These are phyloP conservation scores for Zygosaccharomyces bailii DNA, from an alignment of 805 yeast species.

Conservation along the genomic window DNA sequence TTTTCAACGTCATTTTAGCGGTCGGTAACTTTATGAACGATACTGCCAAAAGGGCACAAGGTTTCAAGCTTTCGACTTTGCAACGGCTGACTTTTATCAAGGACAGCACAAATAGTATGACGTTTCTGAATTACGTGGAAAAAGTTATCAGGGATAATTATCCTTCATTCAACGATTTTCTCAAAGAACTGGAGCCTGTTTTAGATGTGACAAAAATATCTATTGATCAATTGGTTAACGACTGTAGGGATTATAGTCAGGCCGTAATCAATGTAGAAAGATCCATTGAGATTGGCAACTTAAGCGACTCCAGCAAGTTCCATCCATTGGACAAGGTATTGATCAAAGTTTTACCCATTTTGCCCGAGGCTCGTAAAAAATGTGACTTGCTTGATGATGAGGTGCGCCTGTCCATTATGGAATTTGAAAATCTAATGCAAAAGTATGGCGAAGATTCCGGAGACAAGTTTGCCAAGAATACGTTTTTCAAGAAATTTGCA, in stretches of 20 bases:
- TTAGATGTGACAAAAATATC: conserved; percentile 65
- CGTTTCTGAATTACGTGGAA: conserved; percentile 90
- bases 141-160: conserved; percentile 77
- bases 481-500: conserved; percentile 77
- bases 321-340: conserved; percentile 83
- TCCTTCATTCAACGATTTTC: conserved; percentile 71
- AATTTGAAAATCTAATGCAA: conserved; percentile 68
- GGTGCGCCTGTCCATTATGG: conserved; percentile 55
- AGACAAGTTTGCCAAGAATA: conserved; percentile 61
- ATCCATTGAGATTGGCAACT: conserved; percentile 76
- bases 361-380: conserved; percentile 74
- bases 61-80: conserved; percentile 85
- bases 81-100: conserved; percentile 88
- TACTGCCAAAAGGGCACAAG: conserved; percentile 83
- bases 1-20: conserved; percentile 79
- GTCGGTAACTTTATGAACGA: conserved; percentile 98
- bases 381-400: conserved; percentile 63
- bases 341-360: conserved; percentile 53
- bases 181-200: conserved; percentile 65
- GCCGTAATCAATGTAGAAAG: conserved; percentile 65
- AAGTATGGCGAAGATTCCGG: conserved; percentile 85
- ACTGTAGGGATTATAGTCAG: conserved; percentile 61
- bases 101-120: conserved; percentile 81
- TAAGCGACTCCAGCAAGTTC: conserved; percentile 71
- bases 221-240: conserved; percentile 74